Percentiles rank a stretch among this genome's conserved stretches.
Evolutionary conservation across 1,284 basidiomycete species (phyloP).

Genomic region (Acaromyces ingoldii): DNA sequence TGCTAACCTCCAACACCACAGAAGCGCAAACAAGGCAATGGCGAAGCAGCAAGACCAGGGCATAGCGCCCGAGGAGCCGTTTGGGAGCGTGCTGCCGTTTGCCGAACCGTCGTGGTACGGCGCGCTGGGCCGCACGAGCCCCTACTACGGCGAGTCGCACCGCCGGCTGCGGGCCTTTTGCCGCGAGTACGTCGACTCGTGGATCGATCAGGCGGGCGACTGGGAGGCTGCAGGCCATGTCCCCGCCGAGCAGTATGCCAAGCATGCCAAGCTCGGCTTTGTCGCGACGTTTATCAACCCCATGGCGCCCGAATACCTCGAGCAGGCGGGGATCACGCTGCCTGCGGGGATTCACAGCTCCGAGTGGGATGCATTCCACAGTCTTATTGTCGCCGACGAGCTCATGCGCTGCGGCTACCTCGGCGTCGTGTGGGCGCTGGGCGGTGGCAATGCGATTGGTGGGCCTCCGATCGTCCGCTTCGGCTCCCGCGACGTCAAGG

Average conservation of each 20-base stretch:
- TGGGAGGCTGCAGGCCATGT: constrained; percentile 9
- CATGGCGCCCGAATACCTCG: constrained; percentile 3
- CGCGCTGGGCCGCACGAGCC: constrained; percentile 2
- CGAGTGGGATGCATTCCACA: constrained; percentile 15
- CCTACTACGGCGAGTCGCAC: constrained; percentile 16
- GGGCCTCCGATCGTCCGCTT: constrained; percentile 1
- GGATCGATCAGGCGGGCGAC: constrained; percentile 5
- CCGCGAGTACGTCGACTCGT: constrained; percentile 10
- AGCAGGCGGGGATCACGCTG: constrained; percentile 9
- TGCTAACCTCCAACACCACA: too few species aligned
- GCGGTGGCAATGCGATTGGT: constrained; percentile 4
- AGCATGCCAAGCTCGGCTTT: constrained; percentile 9
- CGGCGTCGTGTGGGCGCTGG: neutral
- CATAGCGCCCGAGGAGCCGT: neutral
- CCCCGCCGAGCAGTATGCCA: neutral
- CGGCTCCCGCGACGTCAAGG: neutral
- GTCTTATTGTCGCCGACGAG: constrained; percentile 11
- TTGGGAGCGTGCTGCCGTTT: constrained; percentile 9
- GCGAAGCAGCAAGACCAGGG: neutral
- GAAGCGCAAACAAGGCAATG: too few species aligned
- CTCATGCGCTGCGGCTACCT: constrained; percentile 4
- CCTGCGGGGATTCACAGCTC: constrained; percentile 8
- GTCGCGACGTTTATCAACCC: constrained; percentile 5
- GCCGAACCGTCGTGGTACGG: constrained; percentile 10
- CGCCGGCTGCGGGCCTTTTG: constrained; percentile 4